Conservation (phyloP, 495 filamentous ascomycete species). For the Bacidia rubella region DNA sequence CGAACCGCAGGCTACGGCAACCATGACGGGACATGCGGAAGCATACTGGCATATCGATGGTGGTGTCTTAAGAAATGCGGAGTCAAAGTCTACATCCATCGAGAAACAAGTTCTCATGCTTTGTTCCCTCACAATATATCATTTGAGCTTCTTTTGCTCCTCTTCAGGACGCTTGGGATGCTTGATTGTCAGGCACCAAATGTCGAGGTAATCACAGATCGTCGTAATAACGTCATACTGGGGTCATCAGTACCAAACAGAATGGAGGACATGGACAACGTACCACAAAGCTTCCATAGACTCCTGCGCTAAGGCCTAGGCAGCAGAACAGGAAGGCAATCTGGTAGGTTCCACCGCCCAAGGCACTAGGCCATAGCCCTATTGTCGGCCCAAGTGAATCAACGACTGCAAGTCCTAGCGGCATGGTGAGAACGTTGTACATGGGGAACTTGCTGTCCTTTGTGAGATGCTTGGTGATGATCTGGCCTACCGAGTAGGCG, state of each 20-base stretch:
- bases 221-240: conserved; percentile 82
- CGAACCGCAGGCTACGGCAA: no score
- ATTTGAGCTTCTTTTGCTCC: conserved; percentile 22
- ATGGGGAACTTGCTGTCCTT: conserved; percentile 68
- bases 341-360: conserved; percentile 64
- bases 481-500: conserved; percentile 85
- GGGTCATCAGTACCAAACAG: neutral
- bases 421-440: conserved; percentile 62
- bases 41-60: no score
- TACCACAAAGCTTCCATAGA: conserved; percentile 92
- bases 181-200: conserved; percentile 97
- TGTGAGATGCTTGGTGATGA: conserved; percentile 85
- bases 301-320: conserved; percentile 63
- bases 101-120: no score
- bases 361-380: conserved; percentile 64
- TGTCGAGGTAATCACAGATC: conserved; percentile 95
- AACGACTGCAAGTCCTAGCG: conserved; percentile 57
- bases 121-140: no score
- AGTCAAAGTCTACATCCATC: no score
- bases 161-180: conserved; percentile 33
- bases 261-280: conserved; percentile 14
- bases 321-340: conserved; percentile 76
- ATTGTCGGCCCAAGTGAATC: conserved; percentile 63
- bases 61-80: no score
- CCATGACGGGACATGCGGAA: no score